Evolutionary conservation across 306 rosid genomes (phyloP).

Genomic region (Ormosia emarginata): DNA sequence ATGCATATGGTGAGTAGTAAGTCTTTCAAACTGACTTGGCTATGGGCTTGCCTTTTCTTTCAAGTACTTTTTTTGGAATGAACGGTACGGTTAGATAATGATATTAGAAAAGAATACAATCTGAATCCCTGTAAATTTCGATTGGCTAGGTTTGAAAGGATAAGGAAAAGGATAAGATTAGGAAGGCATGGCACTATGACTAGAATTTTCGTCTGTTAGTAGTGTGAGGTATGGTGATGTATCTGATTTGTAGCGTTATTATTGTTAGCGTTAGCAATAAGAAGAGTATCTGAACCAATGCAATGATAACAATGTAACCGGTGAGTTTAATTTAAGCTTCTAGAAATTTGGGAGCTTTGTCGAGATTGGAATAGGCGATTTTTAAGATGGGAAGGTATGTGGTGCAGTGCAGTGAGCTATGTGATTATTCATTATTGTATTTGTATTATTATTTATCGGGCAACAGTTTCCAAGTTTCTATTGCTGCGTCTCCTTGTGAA

Average conservation of each 20-base stretch:
- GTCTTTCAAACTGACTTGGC: slow-evolving; percentile 2
- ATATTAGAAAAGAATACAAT: neutral
- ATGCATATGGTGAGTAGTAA: neutral
- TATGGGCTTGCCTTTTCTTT: neutral
- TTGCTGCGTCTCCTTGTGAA: neutral
- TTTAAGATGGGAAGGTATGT: neutral
- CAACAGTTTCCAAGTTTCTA: too few species aligned
- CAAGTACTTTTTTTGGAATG: neutral
- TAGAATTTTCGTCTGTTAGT: neutral
- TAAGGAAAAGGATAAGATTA: neutral
- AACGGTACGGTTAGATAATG: neutral
- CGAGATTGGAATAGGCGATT: neutral
- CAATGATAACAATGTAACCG: neutral
- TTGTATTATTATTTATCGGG: neutral
- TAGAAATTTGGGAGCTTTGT: neutral
- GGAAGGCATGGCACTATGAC: neutral
- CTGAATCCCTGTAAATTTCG: neutral
- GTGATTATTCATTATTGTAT: slow-evolving; percentile 11
- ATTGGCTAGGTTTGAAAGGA: slow-evolving; percentile 8
- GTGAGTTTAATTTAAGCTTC: neutral
- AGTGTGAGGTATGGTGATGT: neutral
- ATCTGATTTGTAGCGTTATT: neutral
- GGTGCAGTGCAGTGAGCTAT: neutral
- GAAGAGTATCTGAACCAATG: neutral
- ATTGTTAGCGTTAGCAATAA: neutral